Conservation (phyloP, 352 stramenopile species). For the Phytophthora pisi region DNA sequence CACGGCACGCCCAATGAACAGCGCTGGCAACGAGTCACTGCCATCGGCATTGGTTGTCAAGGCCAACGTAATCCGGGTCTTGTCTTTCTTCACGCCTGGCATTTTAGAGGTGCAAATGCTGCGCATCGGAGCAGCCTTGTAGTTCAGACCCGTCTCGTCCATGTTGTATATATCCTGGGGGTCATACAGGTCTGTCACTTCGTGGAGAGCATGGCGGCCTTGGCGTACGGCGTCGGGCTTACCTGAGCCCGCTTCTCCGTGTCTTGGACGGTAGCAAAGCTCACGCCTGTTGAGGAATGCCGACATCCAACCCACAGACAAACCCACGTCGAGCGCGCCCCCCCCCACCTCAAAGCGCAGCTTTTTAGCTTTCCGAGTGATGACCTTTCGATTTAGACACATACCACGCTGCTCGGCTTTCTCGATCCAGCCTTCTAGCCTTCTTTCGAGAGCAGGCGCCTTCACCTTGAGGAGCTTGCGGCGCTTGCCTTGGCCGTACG, state of each 20-base stretch:
- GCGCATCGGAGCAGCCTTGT: background rate
- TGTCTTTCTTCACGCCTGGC: conserved; percentile 10
- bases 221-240: background rate
- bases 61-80: conserved; percentile 9
- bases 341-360: background rate
- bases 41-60: conserved; percentile 13
- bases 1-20: conserved; percentile 7
- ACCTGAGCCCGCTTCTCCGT: background rate
- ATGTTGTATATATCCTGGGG: conserved; percentile 5
- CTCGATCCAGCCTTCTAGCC: background rate
- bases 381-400: conserved; percentile 6
- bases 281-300: background rate
- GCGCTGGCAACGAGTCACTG: background rate
- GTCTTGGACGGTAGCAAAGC: background rate
- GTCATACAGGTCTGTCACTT: conserved; percentile 4
- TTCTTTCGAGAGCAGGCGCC: background rate
- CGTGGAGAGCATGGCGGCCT: background rate
- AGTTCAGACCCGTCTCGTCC: conserved; percentile 10
- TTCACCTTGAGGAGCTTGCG: conserved; percentile 4
- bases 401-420: background rate
- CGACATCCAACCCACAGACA: background rate
- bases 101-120: background rate
- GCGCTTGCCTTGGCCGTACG: conserved; percentile 3
- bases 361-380: background rate
- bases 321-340: background rate